Evolutionary conservation across 148 eudicot genomes (phyloP).

Genomic region (Persicaria maculosa): DNA sequence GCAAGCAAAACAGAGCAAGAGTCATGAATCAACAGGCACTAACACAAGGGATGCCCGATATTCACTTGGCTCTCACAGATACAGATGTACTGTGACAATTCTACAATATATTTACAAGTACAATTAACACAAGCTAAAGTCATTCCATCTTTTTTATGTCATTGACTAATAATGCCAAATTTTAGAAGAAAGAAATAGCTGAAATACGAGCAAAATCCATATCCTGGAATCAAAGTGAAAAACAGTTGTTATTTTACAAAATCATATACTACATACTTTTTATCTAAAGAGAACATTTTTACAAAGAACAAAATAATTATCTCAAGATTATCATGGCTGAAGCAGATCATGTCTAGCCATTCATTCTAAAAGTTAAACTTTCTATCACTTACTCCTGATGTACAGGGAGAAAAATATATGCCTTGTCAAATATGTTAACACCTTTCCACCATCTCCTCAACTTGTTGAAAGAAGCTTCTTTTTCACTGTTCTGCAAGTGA

Average conservation of each 20-base stretch:
- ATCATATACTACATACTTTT: background rate
- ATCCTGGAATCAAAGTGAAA: background rate
- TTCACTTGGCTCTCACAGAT: no score
- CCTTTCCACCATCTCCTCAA: constrained; percentile 99
- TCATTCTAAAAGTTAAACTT: background rate
- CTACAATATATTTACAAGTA: no score
- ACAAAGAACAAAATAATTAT: no score
- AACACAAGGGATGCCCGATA: no score
- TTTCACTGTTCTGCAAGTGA: constrained; percentile 37
- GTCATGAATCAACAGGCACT: background rate
- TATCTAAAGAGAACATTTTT: background rate
- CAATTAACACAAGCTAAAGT: no score
- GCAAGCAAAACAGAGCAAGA: background rate
- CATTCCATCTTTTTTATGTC: no score
- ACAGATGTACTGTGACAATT: no score
- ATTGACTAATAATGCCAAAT: background rate
- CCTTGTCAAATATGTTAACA: constrained; percentile 80
- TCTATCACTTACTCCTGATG: constrained; percentile 65
- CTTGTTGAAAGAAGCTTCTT: constrained; percentile 51
- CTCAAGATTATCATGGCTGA: no score
- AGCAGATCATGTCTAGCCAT: background rate
- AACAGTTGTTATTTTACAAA: background rate
- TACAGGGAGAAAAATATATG: constrained; percentile 83
- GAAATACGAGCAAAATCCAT: background rate
- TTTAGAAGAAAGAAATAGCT: background rate